Percentiles rank a stretch among this genome's conserved stretches.
Conservation (phyloP, 139 green algal species). For the Picochlorum sp. region DNA sequence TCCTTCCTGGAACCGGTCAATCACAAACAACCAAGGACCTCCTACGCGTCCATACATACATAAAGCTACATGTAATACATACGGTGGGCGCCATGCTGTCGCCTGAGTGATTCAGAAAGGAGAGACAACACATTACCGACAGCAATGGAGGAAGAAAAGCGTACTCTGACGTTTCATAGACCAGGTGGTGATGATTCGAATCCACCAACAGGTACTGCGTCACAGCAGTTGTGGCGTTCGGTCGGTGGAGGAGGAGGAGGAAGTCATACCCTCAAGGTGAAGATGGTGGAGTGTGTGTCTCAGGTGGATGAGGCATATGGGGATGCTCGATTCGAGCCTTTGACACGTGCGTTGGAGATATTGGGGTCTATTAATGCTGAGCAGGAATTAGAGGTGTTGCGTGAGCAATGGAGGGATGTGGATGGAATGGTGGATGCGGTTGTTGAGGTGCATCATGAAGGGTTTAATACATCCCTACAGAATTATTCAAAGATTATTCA, state of each 20-base stretch:
- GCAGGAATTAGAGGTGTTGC: constrained; percentile 48
- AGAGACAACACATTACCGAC: too few species aligned
- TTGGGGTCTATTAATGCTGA: constrained; percentile 51
- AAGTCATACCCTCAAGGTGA: neutral
- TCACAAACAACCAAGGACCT: too few species aligned
- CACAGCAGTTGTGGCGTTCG: neutral
- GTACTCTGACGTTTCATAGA: too few species aligned
- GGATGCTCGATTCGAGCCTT: constrained; percentile 57
- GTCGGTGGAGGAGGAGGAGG: neutral
- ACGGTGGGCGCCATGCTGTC: too few species aligned
- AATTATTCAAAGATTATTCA: constrained; percentile 79
- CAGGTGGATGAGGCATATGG: constrained; percentile 15
- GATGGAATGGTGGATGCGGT: constrained; percentile 55
- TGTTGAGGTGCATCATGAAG: constrained; percentile 61
- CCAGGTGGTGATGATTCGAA: too few species aligned
- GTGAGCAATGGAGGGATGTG: constrained; percentile 34
- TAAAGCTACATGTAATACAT: too few species aligned
- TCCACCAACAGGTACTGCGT: too few species aligned
- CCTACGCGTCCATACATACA: too few species aligned
- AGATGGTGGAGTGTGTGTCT: too few species aligned
- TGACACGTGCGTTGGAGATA: constrained; percentile 69
- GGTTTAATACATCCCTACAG: constrained; percentile 78
- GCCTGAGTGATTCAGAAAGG: too few species aligned
- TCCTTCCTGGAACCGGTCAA: too few species aligned
- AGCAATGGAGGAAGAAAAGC: too few species aligned